These are phyloP conservation scores for Harrya chromipes DNA, from an alignment of 768 basidiomycete genomes.

Conservation along the genomic window DNA sequence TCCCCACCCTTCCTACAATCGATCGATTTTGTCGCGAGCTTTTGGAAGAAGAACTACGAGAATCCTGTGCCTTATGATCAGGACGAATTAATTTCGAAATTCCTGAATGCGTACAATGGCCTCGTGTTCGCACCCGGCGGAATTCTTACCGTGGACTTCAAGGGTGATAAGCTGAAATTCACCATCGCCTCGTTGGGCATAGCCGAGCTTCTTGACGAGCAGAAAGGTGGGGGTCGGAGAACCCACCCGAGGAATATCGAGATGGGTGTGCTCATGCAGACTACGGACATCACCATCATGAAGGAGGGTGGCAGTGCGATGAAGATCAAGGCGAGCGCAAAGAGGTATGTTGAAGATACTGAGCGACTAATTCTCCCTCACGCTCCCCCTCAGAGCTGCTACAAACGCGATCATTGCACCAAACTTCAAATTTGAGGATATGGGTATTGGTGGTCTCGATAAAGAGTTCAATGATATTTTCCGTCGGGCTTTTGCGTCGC, in stretches of 20 bases:
- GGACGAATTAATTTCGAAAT: constrained; percentile 78
- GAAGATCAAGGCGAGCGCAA: constrained; percentile 89
- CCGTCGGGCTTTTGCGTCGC: constrained; percentile 95
- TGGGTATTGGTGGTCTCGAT: constrained; percentile 99
- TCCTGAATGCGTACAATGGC: constrained; percentile 72
- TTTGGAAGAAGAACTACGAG: constrained; percentile 51
- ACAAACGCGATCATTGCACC: constrained; percentile 95
- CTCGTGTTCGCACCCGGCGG: constrained; percentile 68
- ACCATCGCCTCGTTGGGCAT: constrained; percentile 56
- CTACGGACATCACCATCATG: constrained; percentile 88
- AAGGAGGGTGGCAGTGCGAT: constrained; percentile 80
- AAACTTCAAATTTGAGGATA: constrained; percentile 99
- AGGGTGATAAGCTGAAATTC: constrained; percentile 78
- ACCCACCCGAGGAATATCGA: constrained; percentile 29
- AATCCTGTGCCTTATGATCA: constrained; percentile 72
- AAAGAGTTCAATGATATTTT: constrained; percentile 95
- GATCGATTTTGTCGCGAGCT: constrained; percentile 77
- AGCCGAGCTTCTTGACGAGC: constrained; percentile 61
- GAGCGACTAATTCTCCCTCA: not conserved
- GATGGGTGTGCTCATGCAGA: constrained; percentile 82
- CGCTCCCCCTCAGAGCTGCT: constrained; percentile 56
- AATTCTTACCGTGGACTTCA: constrained; percentile 81
- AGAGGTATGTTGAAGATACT: constrained; percentile 56
- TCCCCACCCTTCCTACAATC: constrained; percentile 68
- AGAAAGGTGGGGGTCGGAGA: constrained; percentile 42